Evolutionary conservation across 345 rosid species (phyloP).

Genomic region (Brassica nigra): DNA sequence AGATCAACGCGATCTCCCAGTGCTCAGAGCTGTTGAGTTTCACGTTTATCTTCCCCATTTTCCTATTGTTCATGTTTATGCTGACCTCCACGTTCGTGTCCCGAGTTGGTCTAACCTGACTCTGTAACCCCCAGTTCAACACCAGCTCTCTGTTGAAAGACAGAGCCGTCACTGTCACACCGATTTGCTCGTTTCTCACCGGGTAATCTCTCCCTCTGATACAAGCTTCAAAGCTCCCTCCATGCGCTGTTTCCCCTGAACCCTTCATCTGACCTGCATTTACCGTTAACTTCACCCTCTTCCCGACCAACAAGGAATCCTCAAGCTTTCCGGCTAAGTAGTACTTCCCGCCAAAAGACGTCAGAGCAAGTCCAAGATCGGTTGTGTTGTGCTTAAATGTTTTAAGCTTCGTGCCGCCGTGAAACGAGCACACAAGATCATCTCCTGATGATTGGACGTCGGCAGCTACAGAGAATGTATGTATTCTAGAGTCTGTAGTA

Average conservation of each 20-base stretch:
- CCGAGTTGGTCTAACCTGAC: constrained; percentile 62
- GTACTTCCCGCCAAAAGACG: constrained; percentile 61
- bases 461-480: constrained; percentile 59
- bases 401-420: constrained; percentile 60
- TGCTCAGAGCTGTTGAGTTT: constrained; percentile 74
- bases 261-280: constrained; percentile 74
- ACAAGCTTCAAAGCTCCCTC: constrained; percentile 73
- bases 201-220: constrained; percentile 85
- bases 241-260: constrained; percentile 60
- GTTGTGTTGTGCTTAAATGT: constrained; percentile 61
- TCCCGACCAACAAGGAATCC: constrained; percentile 69
- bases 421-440: constrained; percentile 66
- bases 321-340: constrained; percentile 78
- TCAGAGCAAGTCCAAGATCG: constrained; percentile 65
- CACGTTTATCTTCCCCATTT: constrained; percentile 70
- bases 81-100: constrained; percentile 54
- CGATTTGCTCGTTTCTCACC: constrained; percentile 57
- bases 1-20: constrained; percentile 62
- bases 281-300: constrained; percentile 61
- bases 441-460: constrained; percentile 81
- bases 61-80: constrained; percentile 70
- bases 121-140: constrained; percentile 69
- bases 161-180: constrained; percentile 62
- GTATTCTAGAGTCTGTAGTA: constrained; percentile 51
- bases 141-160: constrained; percentile 71